Percentiles rank a stretch among this genome's conserved stretches.
These are phyloP conservation scores for Penicillium occitanis DNA, from an alignment of 2,329 filamentous ascomycete genomes.

Conservation along the genomic window DNA sequence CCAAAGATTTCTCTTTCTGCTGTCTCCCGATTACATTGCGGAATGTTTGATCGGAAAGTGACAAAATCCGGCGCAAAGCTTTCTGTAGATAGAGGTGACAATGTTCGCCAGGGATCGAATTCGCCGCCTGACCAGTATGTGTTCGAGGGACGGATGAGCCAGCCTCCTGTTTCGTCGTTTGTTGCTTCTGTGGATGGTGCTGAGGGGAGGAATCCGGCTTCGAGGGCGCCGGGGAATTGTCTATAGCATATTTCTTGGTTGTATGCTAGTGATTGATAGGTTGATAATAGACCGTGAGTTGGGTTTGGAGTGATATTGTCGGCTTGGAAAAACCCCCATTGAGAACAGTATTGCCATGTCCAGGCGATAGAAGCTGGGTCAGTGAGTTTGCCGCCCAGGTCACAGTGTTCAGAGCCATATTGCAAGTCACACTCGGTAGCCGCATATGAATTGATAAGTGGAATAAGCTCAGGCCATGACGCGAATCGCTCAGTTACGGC, in stretches of 20 bases:
- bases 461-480: slow-evolving; percentile 39
- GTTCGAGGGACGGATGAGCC: slow-evolving; percentile 54
- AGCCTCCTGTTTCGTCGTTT: slow-evolving; percentile 52
- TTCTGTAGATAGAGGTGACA: slow-evolving; percentile 47
- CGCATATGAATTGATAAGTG: slow-evolving; percentile 41
- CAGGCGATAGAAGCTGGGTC: slow-evolving; percentile 46
- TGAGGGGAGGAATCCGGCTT: slow-evolving; percentile 42
- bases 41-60: slow-evolving; percentile 41
- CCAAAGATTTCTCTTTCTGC: slow-evolving; percentile 48
- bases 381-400: slow-evolving; percentile 36
- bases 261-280: slow-evolving; percentile 48
- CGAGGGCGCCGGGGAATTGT: slow-evolving; percentile 48
- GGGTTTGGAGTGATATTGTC: slow-evolving; percentile 44
- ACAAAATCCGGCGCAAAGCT: slow-evolving; percentile 41
- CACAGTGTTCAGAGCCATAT: slow-evolving; percentile 34
- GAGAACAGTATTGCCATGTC: slow-evolving; percentile 55
- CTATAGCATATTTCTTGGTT: slow-evolving; percentile 49
- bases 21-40: slow-evolving; percentile 44
- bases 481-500: slow-evolving; percentile 46
- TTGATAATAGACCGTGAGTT: slow-evolving; percentile 48
- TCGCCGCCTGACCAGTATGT: slow-evolving; percentile 53
- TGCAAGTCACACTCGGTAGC: slow-evolving; percentile 42
- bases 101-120: slow-evolving; percentile 54
- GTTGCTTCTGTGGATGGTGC: slow-evolving; percentile 40
- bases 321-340: slow-evolving; percentile 54